Evolutionary conservation across 768 basidiomycete species (phyloP).

Genomic region (Psilocybe tampanensis): DNA sequence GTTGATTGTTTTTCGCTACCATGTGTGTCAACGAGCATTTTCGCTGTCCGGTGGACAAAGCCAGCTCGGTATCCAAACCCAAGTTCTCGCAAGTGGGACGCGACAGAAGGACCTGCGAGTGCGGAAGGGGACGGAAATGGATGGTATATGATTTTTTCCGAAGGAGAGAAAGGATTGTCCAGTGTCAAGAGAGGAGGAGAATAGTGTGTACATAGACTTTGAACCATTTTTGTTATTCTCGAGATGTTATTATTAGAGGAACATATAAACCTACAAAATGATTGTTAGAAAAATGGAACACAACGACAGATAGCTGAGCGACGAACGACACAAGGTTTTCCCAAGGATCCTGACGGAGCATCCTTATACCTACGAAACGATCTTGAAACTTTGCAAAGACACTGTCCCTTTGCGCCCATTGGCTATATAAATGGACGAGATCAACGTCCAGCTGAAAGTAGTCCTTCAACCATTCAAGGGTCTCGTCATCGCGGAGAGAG

Average conservation of each 20-base stretch:
- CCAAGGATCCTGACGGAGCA: conserved; percentile 93
- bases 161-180: conserved; percentile 31
- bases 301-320: not conserved
- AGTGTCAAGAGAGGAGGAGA: conserved; percentile 67
- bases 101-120: conserved; percentile 60
- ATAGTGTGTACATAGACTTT: conserved; percentile 76
- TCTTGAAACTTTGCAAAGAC: conserved; percentile 69
- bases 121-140: conserved; percentile 83
- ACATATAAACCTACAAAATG: conserved; percentile 83
- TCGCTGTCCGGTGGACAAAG: conserved; percentile 83
- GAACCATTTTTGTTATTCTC: conserved; percentile 93
- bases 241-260: conserved; percentile 96
- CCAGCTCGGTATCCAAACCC: conserved; percentile 97
- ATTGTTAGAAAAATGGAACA: not conserved
- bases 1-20: conserved; percentile 21
- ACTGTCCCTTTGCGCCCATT: conserved; percentile 75
- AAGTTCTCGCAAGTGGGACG: conserved; percentile 68
- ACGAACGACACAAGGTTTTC: conserved; percentile 93
- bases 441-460: conserved; percentile 90
- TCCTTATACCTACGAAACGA: conserved; percentile 80
- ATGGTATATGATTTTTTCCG: conserved; percentile 53
- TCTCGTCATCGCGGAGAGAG: conserved; percentile 57
- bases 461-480: conserved; percentile 72
- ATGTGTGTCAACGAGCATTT: conserved; percentile 69
- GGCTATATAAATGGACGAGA: conserved; percentile 66